Percentiles rank a stretch among this genome's conserved stretches.
Conservation (phyloP, 192 early-diverging fungal genomes). For the Entophlyctis helioformis region DNA sequence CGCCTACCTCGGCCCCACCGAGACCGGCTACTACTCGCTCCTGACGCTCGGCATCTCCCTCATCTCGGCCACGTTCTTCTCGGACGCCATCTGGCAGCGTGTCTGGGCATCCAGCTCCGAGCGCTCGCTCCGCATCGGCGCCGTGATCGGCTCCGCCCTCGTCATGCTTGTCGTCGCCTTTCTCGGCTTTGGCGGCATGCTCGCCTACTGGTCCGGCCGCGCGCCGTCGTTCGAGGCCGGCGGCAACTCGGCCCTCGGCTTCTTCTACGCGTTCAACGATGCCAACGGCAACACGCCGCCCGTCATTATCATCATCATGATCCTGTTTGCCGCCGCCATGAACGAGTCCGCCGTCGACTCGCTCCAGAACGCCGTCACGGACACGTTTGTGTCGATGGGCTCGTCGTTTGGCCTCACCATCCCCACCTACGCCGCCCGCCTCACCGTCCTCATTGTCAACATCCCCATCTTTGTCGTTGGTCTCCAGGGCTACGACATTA, state of each 20-base stretch:
- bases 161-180: constrained; percentile 18
- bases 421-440: constrained; percentile 1
- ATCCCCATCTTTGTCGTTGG: constrained; percentile 23
- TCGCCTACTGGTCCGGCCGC: constrained; percentile 27
- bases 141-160: constrained; percentile 13
- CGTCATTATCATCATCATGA: constrained; percentile 21
- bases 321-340: constrained; percentile 24
- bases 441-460: constrained; percentile 16
- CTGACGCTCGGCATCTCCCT: constrained; percentile 24
- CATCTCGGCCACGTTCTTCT: constrained; percentile 26
- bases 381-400: constrained; percentile 5
- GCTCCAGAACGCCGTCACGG: constrained; percentile 23
- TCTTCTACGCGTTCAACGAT: constrained; percentile 25
- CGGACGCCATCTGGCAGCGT: constrained; percentile 40
- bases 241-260: constrained; percentile 11
- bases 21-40: constrained; percentile 21
- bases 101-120: constrained; percentile 30
- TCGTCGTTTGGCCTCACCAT: constrained; percentile 11
- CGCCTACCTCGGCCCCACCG: constrained; percentile 15
- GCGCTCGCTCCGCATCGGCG: constrained; percentile 13
- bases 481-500: constrained; percentile 11
- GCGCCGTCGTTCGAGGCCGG: constrained; percentile 8
- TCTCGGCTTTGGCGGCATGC: constrained; percentile 32
- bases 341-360: constrained; percentile 37
- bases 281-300: constrained; percentile 10